Percentiles rank a stretch among this genome's conserved stretches.
phyloP scores from a whole-genome alignment of 1,284 basidiomycete species.

The Rhodotorula sp. region DNA sequence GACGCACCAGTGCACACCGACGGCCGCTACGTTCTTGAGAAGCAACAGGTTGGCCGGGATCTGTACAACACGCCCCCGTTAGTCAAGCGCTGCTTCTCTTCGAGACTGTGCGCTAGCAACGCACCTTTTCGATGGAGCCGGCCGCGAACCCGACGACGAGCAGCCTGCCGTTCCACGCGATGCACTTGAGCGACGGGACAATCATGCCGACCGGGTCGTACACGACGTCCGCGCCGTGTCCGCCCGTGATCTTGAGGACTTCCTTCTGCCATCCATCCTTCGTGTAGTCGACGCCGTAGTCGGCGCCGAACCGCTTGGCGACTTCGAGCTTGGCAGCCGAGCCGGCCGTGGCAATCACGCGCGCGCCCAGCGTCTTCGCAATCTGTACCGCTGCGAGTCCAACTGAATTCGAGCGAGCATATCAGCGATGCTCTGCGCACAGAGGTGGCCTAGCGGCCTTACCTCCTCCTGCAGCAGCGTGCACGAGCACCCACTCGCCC shows the following conservation, averaged over 20 bases:
- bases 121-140: constrained; percentile 83
- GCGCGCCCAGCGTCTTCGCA: constrained; percentile 62
- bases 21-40: constrained; percentile 78
- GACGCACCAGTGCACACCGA: constrained; percentile 75
- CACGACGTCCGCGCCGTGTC: constrained; percentile 72
- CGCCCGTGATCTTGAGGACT: constrained; percentile 66
- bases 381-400: constrained; percentile 88
- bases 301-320: constrained; percentile 52
- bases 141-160: constrained; percentile 82
- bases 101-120: constrained; percentile 6
- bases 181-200: constrained; percentile 72
- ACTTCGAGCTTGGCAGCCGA: constrained; percentile 51
- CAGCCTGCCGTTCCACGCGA: constrained; percentile 89
- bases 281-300: constrained; percentile 53
- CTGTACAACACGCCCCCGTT: constrained; percentile 51
- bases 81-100: neutral
- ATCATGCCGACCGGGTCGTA: constrained; percentile 86
- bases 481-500: constrained; percentile 74
- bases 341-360: constrained; percentile 55
- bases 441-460: neutral
- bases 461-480: constrained; percentile 35
- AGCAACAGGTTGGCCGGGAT: constrained; percentile 84
- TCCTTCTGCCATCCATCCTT: constrained; percentile 53
- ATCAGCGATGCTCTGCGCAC: neutral
- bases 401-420: constrained; percentile 54